Percentiles rank a stretch among this genome's conserved stretches.
These are phyloP conservation scores for Solanum corneliomulleri DNA, from an alignment of 257 asterid genomes.

Conservation along the genomic window DNA sequence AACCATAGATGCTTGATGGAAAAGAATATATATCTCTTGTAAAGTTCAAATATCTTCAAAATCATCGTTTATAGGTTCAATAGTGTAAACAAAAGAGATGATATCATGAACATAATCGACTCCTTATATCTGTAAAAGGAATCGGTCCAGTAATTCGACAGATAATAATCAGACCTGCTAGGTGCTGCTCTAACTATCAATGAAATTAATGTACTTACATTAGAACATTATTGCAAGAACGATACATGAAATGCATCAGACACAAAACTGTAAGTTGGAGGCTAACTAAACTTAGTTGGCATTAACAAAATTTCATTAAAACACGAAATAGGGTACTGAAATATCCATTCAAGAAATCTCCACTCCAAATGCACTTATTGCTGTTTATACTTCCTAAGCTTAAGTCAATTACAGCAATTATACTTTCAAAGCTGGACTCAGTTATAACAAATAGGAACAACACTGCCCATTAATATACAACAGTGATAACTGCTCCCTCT, in stretches of 20 bases:
- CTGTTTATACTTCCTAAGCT: not conserved
- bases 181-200: not conserved
- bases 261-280: not conserved
- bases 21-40: not conserved
- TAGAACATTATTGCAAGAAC: not conserved
- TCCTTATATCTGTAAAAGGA: not conserved
- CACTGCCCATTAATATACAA: not conserved
- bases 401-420: not conserved
- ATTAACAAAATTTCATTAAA: not conserved
- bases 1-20: not conserved
- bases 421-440: not conserved
- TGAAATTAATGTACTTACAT: not conserved
- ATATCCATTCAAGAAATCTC: not conserved
- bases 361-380: not conserved
- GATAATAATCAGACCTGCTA: not conserved
- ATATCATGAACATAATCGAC: not conserved
- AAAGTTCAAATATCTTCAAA: not conserved
- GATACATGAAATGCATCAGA: not conserved
- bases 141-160: not conserved
- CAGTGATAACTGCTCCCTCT: not conserved
- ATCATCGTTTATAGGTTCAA: not conserved
- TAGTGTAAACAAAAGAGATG: not conserved
- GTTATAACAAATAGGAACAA: not conserved
- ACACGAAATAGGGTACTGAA: not conserved
- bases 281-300: not conserved